phyloP scores from a whole-genome alignment of 2,329 filamentous ascomycete genomes.

The Aspergillus vadensis region DNA sequence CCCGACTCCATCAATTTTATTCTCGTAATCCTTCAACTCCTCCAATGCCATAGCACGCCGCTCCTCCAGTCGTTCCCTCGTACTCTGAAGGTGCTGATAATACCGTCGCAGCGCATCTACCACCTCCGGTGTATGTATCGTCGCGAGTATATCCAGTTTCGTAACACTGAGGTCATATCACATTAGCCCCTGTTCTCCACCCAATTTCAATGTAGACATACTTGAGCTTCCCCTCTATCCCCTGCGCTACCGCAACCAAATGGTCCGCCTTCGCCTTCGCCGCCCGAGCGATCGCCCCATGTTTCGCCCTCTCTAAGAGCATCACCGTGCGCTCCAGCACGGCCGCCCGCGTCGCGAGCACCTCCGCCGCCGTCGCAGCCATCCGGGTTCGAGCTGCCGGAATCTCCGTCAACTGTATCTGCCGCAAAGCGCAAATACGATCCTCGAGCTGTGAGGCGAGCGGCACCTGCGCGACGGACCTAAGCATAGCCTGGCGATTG shows the following conservation, averaged over 20 bases:
- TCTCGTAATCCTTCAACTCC: slow-evolving; percentile 40
- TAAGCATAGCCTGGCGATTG: slow-evolving; percentile 11
- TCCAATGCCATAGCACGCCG: slow-evolving; percentile 30
- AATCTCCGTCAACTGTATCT: slow-evolving; percentile 35
- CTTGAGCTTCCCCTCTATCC: slow-evolving; percentile 41
- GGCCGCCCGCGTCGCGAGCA: slow-evolving; percentile 35
- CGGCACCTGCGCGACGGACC: slow-evolving; percentile 11
- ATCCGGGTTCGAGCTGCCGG: slow-evolving; percentile 36
- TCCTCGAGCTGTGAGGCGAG: slow-evolving; percentile 33
- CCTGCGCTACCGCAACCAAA: slow-evolving; percentile 41
- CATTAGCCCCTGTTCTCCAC: background rate
- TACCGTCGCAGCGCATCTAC: slow-evolving; percentile 37
- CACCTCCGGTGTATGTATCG: slow-evolving; percentile 43
- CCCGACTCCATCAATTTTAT: slow-evolving; percentile 14
- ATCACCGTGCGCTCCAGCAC: slow-evolving; percentile 41
- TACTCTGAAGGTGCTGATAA: slow-evolving; percentile 34
- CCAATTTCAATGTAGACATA: slow-evolving; percentile 24
- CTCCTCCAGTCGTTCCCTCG: slow-evolving; percentile 33
- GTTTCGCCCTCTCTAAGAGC: slow-evolving; percentile 44
- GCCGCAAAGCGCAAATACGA: slow-evolving; percentile 32
- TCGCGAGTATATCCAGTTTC: slow-evolving; percentile 39
- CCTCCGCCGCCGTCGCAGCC: slow-evolving; percentile 37
- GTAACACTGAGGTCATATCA: slow-evolving; percentile 32
- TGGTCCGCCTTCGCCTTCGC: slow-evolving; percentile 44
- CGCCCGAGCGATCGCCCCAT: slow-evolving; percentile 39